phyloP scores from a whole-genome alignment of 2,329 filamentous ascomycete species.

The Orbilia oligospora region DNA sequence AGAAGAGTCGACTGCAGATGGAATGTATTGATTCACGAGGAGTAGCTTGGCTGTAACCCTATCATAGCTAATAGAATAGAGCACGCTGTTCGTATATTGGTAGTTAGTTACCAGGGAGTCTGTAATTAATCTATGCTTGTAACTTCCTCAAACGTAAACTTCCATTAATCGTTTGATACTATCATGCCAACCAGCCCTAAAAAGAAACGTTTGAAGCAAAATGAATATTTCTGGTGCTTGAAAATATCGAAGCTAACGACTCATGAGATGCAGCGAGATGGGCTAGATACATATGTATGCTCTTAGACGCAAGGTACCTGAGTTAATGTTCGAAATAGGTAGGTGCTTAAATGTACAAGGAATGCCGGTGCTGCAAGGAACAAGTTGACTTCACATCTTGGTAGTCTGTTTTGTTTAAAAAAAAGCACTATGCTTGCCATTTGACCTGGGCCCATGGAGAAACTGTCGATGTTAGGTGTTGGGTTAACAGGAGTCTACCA shows the following conservation, averaged over 20 bases:
- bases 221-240: background rate
- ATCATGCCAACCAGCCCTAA: background rate
- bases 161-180: background rate
- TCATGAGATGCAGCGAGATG: slow-evolving; percentile 1
- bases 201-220: background rate
- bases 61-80: background rate
- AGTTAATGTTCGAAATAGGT: slow-evolving; percentile 40
- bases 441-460: too few relatives aligned
- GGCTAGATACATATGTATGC: background rate
- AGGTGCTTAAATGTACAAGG: slow-evolving; percentile 40
- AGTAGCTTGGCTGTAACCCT: background rate
- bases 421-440: slow-evolving; percentile 12
- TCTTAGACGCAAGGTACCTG: slow-evolving; percentile 39
- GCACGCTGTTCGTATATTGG: background rate
- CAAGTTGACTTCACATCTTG: slow-evolving; percentile 37
- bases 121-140: background rate
- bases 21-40: background rate
- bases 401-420: slow-evolving; percentile 15
- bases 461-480: background rate
- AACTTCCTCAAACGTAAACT: background rate
- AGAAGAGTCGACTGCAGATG: background rate
- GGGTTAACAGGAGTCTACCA: slow-evolving; percentile 1
- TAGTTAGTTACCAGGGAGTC: background rate
- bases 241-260: background rate
- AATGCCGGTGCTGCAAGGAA: slow-evolving; percentile 56